Conservation (phyloP, 2,329 filamentous ascomycete species). For the Phaeomoniella chlamydospora region DNA sequence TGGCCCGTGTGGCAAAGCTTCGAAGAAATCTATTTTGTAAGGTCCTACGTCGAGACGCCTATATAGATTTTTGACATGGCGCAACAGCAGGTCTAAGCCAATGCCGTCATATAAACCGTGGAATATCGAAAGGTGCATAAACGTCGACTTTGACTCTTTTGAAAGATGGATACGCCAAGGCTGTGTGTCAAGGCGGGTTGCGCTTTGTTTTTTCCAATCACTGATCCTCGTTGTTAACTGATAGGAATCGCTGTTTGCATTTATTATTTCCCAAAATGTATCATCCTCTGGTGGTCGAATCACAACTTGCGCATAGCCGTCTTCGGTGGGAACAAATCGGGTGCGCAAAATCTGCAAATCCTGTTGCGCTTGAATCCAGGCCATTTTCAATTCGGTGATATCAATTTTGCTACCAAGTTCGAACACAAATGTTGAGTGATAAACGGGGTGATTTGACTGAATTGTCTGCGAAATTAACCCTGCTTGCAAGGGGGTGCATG, state of each 20-base stretch:
- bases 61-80: slow-evolving; percentile 42
- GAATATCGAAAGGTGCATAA: slow-evolving; percentile 56
- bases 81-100: slow-evolving; percentile 56
- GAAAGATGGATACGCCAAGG: background rate
- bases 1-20: slow-evolving; percentile 56
- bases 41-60: slow-evolving; percentile 11
- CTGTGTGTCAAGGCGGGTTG: background rate
- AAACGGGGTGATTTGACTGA: slow-evolving; percentile 42
- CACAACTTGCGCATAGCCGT: slow-evolving; percentile 65
- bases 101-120: slow-evolving; percentile 79
- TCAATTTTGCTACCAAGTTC: slow-evolving; percentile 32
- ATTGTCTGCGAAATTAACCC: slow-evolving; percentile 66
- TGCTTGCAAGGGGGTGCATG: slow-evolving; percentile 75
- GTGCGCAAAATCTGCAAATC: slow-evolving; percentile 55
- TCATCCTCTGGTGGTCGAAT: slow-evolving; percentile 1
- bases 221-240: slow-evolving; percentile 25
- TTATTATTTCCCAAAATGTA: background rate
- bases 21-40: slow-evolving; percentile 44
- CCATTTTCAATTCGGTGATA: slow-evolving; percentile 31
- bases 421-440: slow-evolving; percentile 66
- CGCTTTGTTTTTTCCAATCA: background rate
- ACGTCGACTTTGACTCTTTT: background rate
- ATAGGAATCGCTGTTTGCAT: slow-evolving; percentile 19
- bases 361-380: slow-evolving; percentile 42
- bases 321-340: slow-evolving; percentile 54